These are phyloP conservation scores for Didymella pinodella DNA, from an alignment of 2,329 filamentous ascomycete species.

Conservation along the genomic window DNA sequence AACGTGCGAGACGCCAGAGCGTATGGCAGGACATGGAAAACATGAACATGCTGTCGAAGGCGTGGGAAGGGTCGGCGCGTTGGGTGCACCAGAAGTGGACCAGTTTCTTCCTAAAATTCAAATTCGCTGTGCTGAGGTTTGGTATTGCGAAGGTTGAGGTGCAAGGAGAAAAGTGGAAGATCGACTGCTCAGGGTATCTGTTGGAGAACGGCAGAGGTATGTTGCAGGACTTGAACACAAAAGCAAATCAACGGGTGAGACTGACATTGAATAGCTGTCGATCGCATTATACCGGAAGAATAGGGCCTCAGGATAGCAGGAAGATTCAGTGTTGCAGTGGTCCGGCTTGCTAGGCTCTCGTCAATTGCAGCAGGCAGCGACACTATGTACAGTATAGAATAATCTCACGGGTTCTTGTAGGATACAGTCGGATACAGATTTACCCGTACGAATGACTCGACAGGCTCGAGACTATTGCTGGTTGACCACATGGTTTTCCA, in stretches of 20 bases:
- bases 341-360: not conserved
- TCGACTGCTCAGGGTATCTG: constrained; percentile 47
- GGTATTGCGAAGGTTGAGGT: constrained; percentile 44
- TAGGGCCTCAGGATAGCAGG: constrained; percentile 4
- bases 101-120: constrained; percentile 47
- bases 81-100: constrained; percentile 49
- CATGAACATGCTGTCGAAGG: constrained; percentile 31
- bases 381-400: not conserved
- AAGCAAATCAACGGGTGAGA: not conserved
- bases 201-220: constrained; percentile 48
- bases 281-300: constrained; percentile 43
- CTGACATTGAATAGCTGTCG: constrained; percentile 38
- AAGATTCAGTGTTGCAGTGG: not conserved
- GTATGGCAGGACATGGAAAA: constrained; percentile 39
- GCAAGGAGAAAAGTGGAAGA: constrained; percentile 46
- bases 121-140: constrained; percentile 46
- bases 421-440: constrained; percentile 5
- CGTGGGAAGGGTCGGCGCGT: constrained; percentile 42
- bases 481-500: not conserved
- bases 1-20: constrained; percentile 37
- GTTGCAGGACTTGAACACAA: not conserved
- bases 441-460: not conserved
- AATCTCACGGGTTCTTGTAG: constrained; percentile 7
- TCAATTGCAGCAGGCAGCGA: constrained; percentile 18
- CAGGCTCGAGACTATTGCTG: not conserved